Conservation (phyloP, 805 yeast species). For the Tetrapisispora namnaoensis region DNA sequence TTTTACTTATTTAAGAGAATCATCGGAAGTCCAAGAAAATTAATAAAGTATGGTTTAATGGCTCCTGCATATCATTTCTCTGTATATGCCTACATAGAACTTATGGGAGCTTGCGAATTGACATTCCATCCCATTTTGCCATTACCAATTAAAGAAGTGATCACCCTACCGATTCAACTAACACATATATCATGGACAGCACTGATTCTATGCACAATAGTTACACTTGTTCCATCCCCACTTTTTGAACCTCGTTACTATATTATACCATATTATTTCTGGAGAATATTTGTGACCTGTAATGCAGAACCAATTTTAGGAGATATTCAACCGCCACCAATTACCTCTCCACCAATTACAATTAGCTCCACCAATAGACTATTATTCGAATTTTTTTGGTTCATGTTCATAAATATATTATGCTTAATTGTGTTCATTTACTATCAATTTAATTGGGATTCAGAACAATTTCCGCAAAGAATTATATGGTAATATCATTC, state of each 20-base stretch:
- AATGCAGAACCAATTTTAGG: conserved; percentile 30
- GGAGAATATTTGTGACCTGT: conserved; percentile 48
- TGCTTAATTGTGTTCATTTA: conserved; percentile 48
- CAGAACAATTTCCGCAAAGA: conserved; percentile 55
- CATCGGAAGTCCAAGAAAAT: conserved; percentile 35
- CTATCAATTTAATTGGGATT: conserved; percentile 59
- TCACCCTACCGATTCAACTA: conserved; percentile 32
- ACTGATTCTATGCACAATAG: conserved; percentile 40
- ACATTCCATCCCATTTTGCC: conserved; percentile 30
- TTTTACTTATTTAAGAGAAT: conserved; percentile 74
- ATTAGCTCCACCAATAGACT: conserved; percentile 30
- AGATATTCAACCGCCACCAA: conserved; percentile 15
- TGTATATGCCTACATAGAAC: conserved; percentile 29
- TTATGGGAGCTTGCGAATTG: conserved; percentile 30
- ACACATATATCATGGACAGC: conserved; percentile 42
- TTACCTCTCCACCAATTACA: conserved; percentile 10
- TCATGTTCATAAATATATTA: conserved; percentile 42
- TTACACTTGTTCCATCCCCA: conserved; percentile 80
- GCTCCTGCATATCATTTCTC: conserved; percentile 66
- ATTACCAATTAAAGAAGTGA: conserved; percentile 28
- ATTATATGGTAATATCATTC: conserved; percentile 63
- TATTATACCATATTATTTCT: conserved; percentile 67
- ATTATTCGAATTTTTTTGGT: conserved; percentile 53
- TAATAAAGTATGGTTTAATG: conserved; percentile 39
- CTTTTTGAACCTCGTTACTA: conserved; percentile 90